Conservation (phyloP, 177 flowering plant species). For the Vitis hybrid region DNA sequence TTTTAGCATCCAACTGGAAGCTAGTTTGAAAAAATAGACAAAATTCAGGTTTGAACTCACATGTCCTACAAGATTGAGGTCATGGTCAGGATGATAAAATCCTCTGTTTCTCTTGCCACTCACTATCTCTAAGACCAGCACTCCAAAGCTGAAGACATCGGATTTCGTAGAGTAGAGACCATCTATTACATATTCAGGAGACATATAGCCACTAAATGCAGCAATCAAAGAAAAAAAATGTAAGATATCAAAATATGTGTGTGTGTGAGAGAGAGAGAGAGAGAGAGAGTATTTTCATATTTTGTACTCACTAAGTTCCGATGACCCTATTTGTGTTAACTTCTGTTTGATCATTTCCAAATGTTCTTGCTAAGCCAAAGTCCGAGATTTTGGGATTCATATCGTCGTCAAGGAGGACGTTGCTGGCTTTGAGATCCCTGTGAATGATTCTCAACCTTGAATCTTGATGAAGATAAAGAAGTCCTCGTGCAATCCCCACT, state of each 20-base stretch:
- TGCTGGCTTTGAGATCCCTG: too few species aligned
- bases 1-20: too few species aligned
- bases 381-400: constrained; percentile 22
- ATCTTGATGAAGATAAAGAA: constrained; percentile 22
- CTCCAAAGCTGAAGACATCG: too few species aligned
- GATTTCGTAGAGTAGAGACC: not conserved
- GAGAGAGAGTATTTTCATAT: too few species aligned
- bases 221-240: too few species aligned
- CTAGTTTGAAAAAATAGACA: too few species aligned
- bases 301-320: constrained; percentile 17
- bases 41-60: constrained; percentile 13
- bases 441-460: too few species aligned
- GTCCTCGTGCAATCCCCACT: constrained; percentile 21
- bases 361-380: constrained; percentile 23
- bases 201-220: too few species aligned
- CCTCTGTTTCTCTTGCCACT: constrained; percentile 16
- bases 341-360: constrained; percentile 3
- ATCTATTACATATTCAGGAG: too few species aligned
- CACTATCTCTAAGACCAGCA: constrained; percentile 4
- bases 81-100: constrained; percentile 13
- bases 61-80: constrained; percentile 26
- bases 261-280: too few species aligned
- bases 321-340: constrained; percentile 4
- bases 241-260: too few species aligned
- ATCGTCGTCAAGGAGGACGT: too few species aligned